These are phyloP conservation scores for Austroboletus eburneus DNA, from an alignment of 768 basidiomycete genomes.

Conservation along the genomic window DNA sequence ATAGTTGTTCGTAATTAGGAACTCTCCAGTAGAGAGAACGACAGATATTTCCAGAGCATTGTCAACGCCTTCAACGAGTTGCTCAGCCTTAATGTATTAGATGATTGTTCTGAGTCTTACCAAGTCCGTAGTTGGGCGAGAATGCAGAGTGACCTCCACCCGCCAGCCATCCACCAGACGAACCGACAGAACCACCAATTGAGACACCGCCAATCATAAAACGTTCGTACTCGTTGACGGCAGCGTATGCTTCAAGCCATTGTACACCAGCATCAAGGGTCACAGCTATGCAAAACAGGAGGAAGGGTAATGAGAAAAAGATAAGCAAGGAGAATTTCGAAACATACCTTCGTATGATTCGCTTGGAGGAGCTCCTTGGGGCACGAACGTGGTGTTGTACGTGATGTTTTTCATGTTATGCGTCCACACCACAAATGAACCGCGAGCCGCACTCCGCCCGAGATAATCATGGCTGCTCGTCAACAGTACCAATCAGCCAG, in stretches of 20 bases:
- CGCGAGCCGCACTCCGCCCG: constrained; percentile 38
- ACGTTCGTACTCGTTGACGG: constrained; percentile 35
- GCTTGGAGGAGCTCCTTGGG: constrained; percentile 27
- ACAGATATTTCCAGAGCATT: constrained; percentile 45
- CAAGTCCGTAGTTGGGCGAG: constrained; percentile 41
- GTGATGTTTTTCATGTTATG: constrained; percentile 40
- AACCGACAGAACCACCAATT: constrained; percentile 39
- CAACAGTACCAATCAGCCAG: not conserved
- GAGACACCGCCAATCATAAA: constrained; percentile 45
- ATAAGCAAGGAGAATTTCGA: not conserved
- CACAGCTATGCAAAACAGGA: constrained; percentile 19
- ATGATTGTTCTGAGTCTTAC: constrained; percentile 17
- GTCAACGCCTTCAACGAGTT: constrained; percentile 37
- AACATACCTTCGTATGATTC: constrained; percentile 21
- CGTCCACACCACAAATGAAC: constrained; percentile 41
- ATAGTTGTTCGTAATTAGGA: constrained; percentile 37
- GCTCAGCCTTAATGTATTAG: not conserved
- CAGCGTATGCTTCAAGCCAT: constrained; percentile 43
- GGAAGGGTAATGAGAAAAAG: constrained; percentile 4
- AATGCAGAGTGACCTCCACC: constrained; percentile 48
- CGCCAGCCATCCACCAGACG: constrained; percentile 47
- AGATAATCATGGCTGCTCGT: constrained; percentile 35
- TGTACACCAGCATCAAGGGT: constrained; percentile 43
- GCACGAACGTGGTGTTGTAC: constrained; percentile 28
- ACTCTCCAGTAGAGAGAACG: constrained; percentile 41